phyloP scores from a whole-genome alignment of 129 eudicot species.

The Centaurea solstitialis region DNA sequence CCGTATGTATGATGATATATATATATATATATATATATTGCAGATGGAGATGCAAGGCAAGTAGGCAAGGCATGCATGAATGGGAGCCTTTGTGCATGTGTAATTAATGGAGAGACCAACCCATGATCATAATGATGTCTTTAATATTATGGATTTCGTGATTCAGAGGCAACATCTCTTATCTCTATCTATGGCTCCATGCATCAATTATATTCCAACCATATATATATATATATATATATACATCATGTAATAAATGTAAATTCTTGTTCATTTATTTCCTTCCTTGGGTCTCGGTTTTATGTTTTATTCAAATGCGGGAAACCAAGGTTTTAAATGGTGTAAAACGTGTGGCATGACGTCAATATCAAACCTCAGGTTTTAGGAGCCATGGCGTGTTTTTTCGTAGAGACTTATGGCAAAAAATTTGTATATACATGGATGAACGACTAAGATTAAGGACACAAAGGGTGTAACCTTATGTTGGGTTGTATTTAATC shows the following conservation, averaged over 20 bases:
- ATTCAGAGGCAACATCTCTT: conserved; percentile 14
- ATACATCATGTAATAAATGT: conserved; percentile 6
- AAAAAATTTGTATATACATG: too few species aligned
- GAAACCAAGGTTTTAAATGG: not conserved
- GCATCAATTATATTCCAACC: not conserved
- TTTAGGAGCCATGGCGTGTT: too few species aligned
- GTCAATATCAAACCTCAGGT: too few species aligned
- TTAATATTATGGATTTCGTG: conserved; percentile 17
- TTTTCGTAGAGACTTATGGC: too few species aligned
- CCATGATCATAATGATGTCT: conserved; percentile 10
- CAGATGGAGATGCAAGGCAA: conserved; percentile 19
- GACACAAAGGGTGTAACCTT: too few species aligned
- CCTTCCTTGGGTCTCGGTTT: too few species aligned
- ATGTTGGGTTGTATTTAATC: too few species aligned
- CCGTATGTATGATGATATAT: conserved; percentile 7
- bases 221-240: not conserved
- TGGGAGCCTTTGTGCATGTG: conserved; percentile 22
- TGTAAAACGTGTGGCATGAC: not conserved
- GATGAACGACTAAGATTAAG: too few species aligned
- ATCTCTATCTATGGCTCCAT: not conserved
- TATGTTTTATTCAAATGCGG: too few species aligned
- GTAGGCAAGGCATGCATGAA: conserved; percentile 34
- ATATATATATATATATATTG: not conserved
- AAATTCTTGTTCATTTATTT: not conserved
- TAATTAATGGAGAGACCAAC: conserved; percentile 18